Evolutionary conservation across 2,329 filamentous ascomycete genomes (phyloP), one percentile per base, ranked within the genome.

Genomic region (Kalmusia sp.): DNA sequence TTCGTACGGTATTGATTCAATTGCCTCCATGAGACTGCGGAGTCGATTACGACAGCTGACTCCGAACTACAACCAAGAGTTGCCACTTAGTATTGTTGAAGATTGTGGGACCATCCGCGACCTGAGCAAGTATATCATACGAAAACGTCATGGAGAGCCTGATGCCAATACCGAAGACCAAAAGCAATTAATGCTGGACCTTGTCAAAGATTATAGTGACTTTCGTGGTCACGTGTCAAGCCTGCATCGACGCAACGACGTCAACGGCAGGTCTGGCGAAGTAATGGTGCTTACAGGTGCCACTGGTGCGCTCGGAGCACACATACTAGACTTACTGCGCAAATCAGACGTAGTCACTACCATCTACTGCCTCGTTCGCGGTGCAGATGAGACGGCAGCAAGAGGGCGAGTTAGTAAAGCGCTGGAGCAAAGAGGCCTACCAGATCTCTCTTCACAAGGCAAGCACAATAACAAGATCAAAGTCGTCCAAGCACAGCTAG

Each of bases 11-110:
- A 79, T 88, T 0, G 85, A 88, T 63, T 89, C 86, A 0, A 80
- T 84, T 2, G 78, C 80, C 0, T 82, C 80, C 47, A 80, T 85
- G 54, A 81, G 82, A 49, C 78, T 87, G 17, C 71, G 82, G 14
- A 66, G 68, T 28, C 67, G 68, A 9, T 57, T 79, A 8, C 65
- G 64, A 27, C 61, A 62, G 35, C 58, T 80, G 5, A 59, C 78
- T n/a, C 72, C 73, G 1, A 47, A 67, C 7, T 62, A 58, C 34
- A 47, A 68, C n/a, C 56, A 63, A 24, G 62, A 70, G 0, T 63
- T 87, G 1, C 83, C 85, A 0, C 73, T 82, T 54, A 87, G 84
- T 52, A 66, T 87, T 1, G 79, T 88, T 0, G 86, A 87, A 57
- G 83, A 88, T 53, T 80, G 80, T 50, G 82, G 83, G 1, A 85